These are phyloP conservation scores for Mycotypha africana DNA, from an alignment of 371 early-diverging fungal genomes.

Conservation along the genomic window DNA sequence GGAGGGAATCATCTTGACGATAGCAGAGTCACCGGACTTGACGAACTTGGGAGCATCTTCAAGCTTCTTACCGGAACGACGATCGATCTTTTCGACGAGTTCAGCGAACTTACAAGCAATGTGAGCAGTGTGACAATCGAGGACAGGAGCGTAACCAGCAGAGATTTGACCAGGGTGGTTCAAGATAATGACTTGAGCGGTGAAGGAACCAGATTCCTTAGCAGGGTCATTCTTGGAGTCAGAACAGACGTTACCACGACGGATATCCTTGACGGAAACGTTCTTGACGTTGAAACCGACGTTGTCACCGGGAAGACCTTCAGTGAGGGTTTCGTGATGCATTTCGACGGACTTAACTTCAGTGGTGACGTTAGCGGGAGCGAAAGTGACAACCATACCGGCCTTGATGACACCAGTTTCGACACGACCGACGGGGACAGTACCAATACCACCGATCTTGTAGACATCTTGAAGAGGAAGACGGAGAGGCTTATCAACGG, in stretches of 20 bases:
- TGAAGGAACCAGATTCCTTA: conserved; percentile 85
- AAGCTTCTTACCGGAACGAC: conserved; percentile 68
- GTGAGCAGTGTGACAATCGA: conserved; percentile 95
- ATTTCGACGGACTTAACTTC: conserved; percentile 98
- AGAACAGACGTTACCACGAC: conserved; percentile 91
- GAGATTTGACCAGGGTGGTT: conserved; percentile 91
- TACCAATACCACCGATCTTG: conserved; percentile 97
- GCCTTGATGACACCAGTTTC: conserved; percentile 92
- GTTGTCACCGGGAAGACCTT: conserved; percentile 97
- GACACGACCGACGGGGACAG: conserved; percentile 96
- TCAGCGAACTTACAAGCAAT: conserved; percentile 88
- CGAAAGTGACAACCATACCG: conserved; percentile 91
- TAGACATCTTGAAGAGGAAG: conserved; percentile 96
- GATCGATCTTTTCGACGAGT: conserved; percentile 88
- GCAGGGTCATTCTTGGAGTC: conserved; percentile 94
- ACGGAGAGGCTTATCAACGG: conserved; percentile 94
- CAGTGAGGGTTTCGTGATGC: conserved; percentile 92
- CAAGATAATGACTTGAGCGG: conserved; percentile 88
- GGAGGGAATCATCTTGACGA: conserved; percentile 88
- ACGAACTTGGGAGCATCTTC: conserved; percentile 74
- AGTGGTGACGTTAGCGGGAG: conserved; percentile 83
- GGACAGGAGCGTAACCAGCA: conserved; percentile 85
- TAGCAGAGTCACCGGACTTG: conserved; percentile 91
- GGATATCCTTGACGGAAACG: conserved; percentile 93
- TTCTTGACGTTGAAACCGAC: conserved; percentile 98